Base-by-base conservation (phyloP, 805 yeast genomes). In the Kuraishia hungarica region DNA sequence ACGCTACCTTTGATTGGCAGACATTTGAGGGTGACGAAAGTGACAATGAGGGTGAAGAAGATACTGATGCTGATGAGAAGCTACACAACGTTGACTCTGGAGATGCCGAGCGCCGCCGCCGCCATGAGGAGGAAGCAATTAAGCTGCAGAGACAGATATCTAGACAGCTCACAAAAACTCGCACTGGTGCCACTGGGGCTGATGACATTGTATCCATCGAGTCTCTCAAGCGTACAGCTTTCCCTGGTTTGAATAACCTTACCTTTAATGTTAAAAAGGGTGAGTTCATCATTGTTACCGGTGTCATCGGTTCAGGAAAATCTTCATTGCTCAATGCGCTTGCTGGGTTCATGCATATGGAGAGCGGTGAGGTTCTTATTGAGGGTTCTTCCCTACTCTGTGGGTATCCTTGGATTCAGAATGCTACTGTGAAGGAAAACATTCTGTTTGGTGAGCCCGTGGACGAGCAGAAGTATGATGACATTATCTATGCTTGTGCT, bases 271-370 rank as follows among this genome's bases (percentile, higher is more conserved):
- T 89, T 51, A 68, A 73, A 50, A 79, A 78, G 55, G 87, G 88
- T 24, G 96, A 89, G 63, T 80, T 91, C 52, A 71, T 90, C 5
- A 86, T 87, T 56, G 77, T 88, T 28, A 83, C 87, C 0, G 93
- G 92, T 13, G 67, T 81, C 2, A 83, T 86, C 61, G 96, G 96
- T 2, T 77, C 89, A 2, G 96, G 97, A 54, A 89, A 89, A 64
- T 75, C 92, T 0, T 86, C 94, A 0, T 71, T 89, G 26, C 71
- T 89, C 48, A 74, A 78, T 57, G 90, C 94, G 0, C 71, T 89
- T 54, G 76, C 85, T 8, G 94, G 96, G 1, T 70, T 77, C 20
- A 87, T 89, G 89, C 72, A 75, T 13, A 75, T 81, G 59, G 66
- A 68, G 0, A 48, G 61, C 0, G 96, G 96, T 29, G 55, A 66